Evolutionary conservation across 768 basidiomycete species (phyloP).

Genomic region (Tulasnella sp.): DNA sequence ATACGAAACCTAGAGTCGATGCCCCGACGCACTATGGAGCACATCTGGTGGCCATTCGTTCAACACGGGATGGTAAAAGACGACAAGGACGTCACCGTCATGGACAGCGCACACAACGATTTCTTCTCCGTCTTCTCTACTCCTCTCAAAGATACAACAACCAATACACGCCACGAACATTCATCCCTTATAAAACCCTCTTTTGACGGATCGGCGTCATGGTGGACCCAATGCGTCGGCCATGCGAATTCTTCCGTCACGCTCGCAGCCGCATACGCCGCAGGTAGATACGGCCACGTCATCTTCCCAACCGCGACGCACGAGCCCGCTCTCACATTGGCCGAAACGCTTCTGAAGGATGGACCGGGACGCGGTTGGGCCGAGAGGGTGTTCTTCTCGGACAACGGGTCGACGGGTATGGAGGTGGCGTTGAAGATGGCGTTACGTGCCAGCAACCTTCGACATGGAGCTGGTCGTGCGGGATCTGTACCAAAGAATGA

Average conservation of each 20-base stretch:
- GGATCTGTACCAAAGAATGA: conserved; percentile 30
- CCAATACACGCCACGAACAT: conserved; percentile 15
- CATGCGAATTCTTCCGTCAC: conserved; percentile 68
- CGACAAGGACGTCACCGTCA: conserved; percentile 69
- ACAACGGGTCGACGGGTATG: conserved; percentile 93
- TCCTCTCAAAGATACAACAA: conserved; percentile 19
- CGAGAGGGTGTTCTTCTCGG: conserved; percentile 79
- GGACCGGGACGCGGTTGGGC: conserved; percentile 91
- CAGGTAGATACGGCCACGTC: conserved; percentile 93
- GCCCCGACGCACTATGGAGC: conserved; percentile 62
- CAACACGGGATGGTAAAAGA: conserved; percentile 68
- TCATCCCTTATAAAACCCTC: conserved; percentile 43
- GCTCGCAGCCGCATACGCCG: conserved; percentile 77
- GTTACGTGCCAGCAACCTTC: conserved; percentile 49
- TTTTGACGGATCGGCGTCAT: conserved; percentile 88
- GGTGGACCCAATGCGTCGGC: conserved; percentile 95
- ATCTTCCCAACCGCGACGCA: conserved; percentile 89
- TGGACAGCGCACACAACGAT: conserved; percentile 83
- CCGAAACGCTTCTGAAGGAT: conserved; percentile 59
- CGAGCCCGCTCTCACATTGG: conserved; percentile 70
- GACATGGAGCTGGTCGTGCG: conserved; percentile 25
- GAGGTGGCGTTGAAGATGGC: conserved; percentile 99
- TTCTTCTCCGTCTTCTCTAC: conserved; percentile 64
- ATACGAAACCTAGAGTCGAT: conserved; percentile 67
- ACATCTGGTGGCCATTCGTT: conserved; percentile 96